Conservation (phyloP, 2,329 filamentous ascomycete species). For the Trichoderma brevicompactum region DNA sequence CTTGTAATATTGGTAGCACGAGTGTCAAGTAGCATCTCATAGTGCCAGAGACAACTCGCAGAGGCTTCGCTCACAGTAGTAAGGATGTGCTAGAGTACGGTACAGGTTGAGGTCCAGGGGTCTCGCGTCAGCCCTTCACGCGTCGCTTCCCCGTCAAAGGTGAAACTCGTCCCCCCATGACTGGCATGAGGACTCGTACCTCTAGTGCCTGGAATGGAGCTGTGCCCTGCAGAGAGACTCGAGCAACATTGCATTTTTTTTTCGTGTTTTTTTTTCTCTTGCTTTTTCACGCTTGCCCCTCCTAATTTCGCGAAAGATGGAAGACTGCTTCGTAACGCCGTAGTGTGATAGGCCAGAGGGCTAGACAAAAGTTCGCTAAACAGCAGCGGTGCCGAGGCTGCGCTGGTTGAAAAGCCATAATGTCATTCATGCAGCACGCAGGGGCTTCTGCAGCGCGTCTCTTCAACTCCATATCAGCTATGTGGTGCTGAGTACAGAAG, state of each 20-base stretch:
- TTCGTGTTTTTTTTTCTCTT: not conserved
- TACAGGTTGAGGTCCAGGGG: constrained; percentile 10
- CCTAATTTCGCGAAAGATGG: constrained; percentile 5
- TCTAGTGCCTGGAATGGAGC: not conserved
- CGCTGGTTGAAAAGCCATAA: constrained; percentile 3
- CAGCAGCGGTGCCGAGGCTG: constrained; percentile 23
- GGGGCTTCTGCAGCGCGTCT: constrained; percentile 18
- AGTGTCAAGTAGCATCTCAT: constrained; percentile 8
- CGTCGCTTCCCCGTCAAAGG: constrained; percentile 18
- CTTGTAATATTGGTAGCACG: constrained; percentile 8
- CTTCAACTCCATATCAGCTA: not conserved
- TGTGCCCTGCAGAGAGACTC: not conserved
- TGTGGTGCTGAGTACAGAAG: not conserved
- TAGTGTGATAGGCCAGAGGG: constrained; percentile 4
- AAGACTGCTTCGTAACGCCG: not conserved
- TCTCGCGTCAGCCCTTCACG: constrained; percentile 24
- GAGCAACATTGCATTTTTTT: not conserved
- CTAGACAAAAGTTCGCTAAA: constrained; percentile 28
- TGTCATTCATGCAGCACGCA: constrained; percentile 28
- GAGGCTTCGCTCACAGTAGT: not conserved
- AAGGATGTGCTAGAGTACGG: not conserved
- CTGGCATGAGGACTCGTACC: too few species aligned
- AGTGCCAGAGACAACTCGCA: constrained; percentile 1
- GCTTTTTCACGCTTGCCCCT: not conserved
- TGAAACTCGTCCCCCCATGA: too few species aligned